Evolutionary conservation across 2,329 filamentous ascomycete species (phyloP).

Genomic region (Magnaporthiopsis rhizophila): DNA sequence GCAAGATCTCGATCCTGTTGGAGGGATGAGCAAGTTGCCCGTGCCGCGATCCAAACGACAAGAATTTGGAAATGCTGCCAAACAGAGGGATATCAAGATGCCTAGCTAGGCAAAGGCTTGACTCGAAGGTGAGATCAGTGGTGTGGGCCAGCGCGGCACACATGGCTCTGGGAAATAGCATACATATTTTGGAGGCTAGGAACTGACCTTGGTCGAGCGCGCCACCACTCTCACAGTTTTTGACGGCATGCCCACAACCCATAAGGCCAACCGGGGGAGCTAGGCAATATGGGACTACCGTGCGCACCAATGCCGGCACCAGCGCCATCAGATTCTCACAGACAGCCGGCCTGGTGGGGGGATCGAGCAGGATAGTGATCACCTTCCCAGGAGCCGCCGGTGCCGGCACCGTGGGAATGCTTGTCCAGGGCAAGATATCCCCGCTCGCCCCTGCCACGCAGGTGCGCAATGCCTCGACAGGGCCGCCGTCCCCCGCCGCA

Average conservation of each 20-base stretch:
- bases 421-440: slow-evolving; percentile 1
- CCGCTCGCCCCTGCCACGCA: slow-evolving; percentile 9
- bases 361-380: slow-evolving; percentile 14
- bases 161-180: not conserved
- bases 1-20: not conserved
- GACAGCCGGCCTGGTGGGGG: slow-evolving; percentile 8
- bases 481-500: slow-evolving; percentile 11
- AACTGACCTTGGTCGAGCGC: not conserved
- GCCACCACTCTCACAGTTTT: not conserved
- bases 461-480: slow-evolving; percentile 8
- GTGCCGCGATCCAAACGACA: not conserved
- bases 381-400: slow-evolving; percentile 9
- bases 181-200: not conserved
- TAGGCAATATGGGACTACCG: slow-evolving; percentile 21
- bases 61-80: slow-evolving; percentile 39
- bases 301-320: slow-evolving; percentile 15
- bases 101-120: slow-evolving; percentile 6
- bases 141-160: not conserved
- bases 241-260: not conserved
- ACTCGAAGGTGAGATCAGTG: not conserved
- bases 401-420: not conserved
- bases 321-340: not conserved
- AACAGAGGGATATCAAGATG: slow-evolving; percentile 35
- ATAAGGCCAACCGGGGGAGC: slow-evolving; percentile 3
- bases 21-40: slow-evolving; percentile 1